These are phyloP conservation scores for Polygonum maritimum DNA, from an alignment of 148 eudicot species.

Conservation along the genomic window DNA sequence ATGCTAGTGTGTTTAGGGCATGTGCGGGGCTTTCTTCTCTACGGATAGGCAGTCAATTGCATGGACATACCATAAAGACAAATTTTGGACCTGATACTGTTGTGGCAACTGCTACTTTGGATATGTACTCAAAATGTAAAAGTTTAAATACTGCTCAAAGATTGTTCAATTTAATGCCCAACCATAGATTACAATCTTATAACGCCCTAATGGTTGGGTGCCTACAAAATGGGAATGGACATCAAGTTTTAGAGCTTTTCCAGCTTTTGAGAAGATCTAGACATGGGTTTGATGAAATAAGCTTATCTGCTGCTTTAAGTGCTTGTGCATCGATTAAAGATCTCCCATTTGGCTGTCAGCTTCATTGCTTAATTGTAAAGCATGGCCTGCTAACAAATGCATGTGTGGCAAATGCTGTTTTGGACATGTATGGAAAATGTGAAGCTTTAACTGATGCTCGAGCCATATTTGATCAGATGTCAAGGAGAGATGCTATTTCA, in stretches of 20 bases:
- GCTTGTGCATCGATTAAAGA: conserved; percentile 61
- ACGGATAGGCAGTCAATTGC: conserved; percentile 67
- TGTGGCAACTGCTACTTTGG: conserved; percentile 80
- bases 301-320: conserved; percentile 67
- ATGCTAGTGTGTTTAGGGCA: conserved; percentile 80
- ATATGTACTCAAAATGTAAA: conserved; percentile 86
- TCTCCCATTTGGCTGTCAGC: conserved; percentile 37
- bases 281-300: conserved; percentile 70
- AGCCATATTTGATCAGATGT: conserved; percentile 60
- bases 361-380: conserved; percentile 67
- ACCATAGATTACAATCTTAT: conserved; percentile 49
- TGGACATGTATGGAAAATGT: conserved; percentile 96
- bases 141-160: conserved; percentile 46
- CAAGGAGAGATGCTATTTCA: conserved; percentile 62
- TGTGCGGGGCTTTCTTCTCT: conserved; percentile 61
- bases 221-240: conserved; percentile 47
- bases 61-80: conserved; percentile 68
- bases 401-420: conserved; percentile 74
- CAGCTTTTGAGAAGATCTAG: conserved; percentile 34
- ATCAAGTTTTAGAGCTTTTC: conserved; percentile 51
- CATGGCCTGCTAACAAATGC: conserved; percentile 35
- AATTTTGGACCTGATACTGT: conserved; percentile 55
- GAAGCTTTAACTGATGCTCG: conserved; percentile 55
- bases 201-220: conserved; percentile 81
- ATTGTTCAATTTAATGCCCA: conserved; percentile 50